phyloP scores from a whole-genome alignment of 371 early-diverging fungal species.

The Mucor plumbeus region DNA sequence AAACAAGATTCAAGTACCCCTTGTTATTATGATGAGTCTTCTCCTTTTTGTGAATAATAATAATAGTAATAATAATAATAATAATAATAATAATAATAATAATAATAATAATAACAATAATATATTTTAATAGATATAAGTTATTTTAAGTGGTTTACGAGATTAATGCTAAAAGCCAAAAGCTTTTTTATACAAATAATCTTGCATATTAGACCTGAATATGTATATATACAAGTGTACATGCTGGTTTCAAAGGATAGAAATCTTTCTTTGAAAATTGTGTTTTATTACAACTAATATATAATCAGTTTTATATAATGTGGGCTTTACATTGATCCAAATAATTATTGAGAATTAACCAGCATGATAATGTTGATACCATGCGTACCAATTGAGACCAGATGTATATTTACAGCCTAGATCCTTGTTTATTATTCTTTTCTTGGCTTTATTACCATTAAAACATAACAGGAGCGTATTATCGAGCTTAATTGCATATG shows the following conservation, averaged over 20 bases:
- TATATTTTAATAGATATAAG: no score
- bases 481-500: background rate
- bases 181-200: background rate
- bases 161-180: background rate
- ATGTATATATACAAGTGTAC: background rate
- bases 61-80: no score
- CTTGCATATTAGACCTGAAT: background rate
- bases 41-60: background rate
- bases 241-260: background rate
- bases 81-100: no score
- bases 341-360: background rate
- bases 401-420: background rate
- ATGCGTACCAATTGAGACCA: conserved; percentile 1
- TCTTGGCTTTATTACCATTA: background rate
- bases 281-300: background rate
- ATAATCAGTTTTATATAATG: background rate
- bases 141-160: no score
- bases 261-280: no score
- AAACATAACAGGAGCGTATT: background rate
- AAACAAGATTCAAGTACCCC: conserved; percentile 1
- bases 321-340: background rate
- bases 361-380: no score
- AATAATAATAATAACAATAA: no score
- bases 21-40: background rate
- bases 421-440: background rate